Percentiles rank a stretch among this genome's conserved stretches.
Evolutionary conservation across 2,329 filamentous ascomycete genomes (phyloP).

Genomic region (Orbilia brochopaga): DNA sequence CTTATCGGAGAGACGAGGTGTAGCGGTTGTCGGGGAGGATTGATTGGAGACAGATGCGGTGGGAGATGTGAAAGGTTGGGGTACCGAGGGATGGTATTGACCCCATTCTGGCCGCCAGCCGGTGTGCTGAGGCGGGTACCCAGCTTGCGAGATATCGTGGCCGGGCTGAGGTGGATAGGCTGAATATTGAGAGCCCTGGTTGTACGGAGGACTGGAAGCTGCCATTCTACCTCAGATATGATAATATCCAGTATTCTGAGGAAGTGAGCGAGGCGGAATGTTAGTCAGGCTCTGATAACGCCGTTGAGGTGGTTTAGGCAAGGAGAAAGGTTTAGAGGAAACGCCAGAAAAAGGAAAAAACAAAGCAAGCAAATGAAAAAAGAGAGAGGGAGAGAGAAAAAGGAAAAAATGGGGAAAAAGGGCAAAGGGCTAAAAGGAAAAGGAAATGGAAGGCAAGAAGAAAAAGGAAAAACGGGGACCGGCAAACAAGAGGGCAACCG

Average conservation of each 20-base stretch:
- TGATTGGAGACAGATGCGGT: conserved; percentile 54
- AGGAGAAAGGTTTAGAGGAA: conserved; percentile 34
- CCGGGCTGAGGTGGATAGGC: conserved; percentile 46
- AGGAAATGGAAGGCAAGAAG: conserved; percentile 38
- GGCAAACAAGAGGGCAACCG: neutral
- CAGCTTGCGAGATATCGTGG: conserved; percentile 50
- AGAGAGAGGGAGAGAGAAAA: conserved; percentile 20
- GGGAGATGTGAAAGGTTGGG: conserved; percentile 52
- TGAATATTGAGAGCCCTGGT: conserved; percentile 49
- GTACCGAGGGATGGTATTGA: conserved; percentile 51
- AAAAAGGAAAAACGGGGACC: conserved; percentile 11
- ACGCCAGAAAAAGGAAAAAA: conserved; percentile 49
- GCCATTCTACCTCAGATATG: conserved; percentile 46
- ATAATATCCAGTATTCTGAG: conserved; percentile 28
- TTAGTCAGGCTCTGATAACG: conserved; percentile 40
- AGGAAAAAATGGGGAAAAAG: conserved; percentile 10
- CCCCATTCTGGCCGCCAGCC: conserved; percentile 49
- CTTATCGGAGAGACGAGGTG: conserved; percentile 45
- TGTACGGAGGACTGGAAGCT: conserved; percentile 50
- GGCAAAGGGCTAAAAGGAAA: conserved; percentile 10
- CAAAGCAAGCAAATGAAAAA: conserved; percentile 41
- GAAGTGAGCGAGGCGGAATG: conserved; percentile 21
- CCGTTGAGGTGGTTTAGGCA: conserved; percentile 23
- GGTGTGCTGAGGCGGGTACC: conserved; percentile 42
- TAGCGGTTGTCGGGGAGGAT: conserved; percentile 48